Evolutionary conservation across 257 asterid genomes (phyloP).

Genomic region (Solanum commersonii): DNA sequence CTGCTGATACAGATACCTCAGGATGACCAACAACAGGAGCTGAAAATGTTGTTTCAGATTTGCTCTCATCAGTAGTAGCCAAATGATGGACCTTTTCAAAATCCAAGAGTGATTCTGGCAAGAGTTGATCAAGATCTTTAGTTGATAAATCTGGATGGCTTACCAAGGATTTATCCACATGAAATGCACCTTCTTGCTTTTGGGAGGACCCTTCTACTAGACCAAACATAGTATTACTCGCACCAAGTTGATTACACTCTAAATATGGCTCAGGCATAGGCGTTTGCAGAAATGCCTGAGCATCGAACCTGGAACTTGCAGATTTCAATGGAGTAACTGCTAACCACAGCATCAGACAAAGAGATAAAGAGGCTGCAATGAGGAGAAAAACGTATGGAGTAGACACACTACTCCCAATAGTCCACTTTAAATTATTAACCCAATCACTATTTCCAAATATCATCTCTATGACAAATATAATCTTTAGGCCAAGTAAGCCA

Average conservation of each 20-base stretch:
- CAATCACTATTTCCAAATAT: slow-evolving; percentile 88
- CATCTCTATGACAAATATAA: slow-evolving; percentile 72
- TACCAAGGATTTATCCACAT: slow-evolving; percentile 26
- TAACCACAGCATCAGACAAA: slow-evolving; percentile 74
- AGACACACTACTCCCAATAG: slow-evolving; percentile 48
- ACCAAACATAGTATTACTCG: slow-evolving; percentile 21
- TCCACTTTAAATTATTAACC: slow-evolving; percentile 77
- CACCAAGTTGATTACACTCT: slow-evolving; percentile 26
- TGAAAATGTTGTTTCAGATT: slow-evolving; percentile 29
- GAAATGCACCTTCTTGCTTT: slow-evolving; percentile 23
- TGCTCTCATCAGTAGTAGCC: slow-evolving; percentile 41
- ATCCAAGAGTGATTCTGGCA: slow-evolving; percentile 55
- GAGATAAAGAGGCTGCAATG: slow-evolving; percentile 44
- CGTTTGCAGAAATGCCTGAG: slow-evolving; percentile 23
- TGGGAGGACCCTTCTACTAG: slow-evolving; percentile 26
- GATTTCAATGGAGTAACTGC: slow-evolving; percentile 83
- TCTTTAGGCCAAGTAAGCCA: slow-evolving; percentile 63
- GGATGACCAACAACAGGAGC: slow-evolving; percentile 14
- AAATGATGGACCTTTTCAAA: slow-evolving; percentile 26
- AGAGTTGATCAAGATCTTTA: slow-evolving; percentile 28
- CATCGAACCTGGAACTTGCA: slow-evolving; percentile 41
- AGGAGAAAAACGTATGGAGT: slow-evolving; percentile 58
- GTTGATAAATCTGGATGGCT: slow-evolving; percentile 19
- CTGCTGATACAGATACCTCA: slow-evolving; percentile 19
- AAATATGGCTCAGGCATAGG: slow-evolving; percentile 14